These are phyloP conservation scores for Arthrobotrys sphaeroides DNA, from an alignment of 2,329 filamentous ascomycete genomes.

Conservation along the genomic window DNA sequence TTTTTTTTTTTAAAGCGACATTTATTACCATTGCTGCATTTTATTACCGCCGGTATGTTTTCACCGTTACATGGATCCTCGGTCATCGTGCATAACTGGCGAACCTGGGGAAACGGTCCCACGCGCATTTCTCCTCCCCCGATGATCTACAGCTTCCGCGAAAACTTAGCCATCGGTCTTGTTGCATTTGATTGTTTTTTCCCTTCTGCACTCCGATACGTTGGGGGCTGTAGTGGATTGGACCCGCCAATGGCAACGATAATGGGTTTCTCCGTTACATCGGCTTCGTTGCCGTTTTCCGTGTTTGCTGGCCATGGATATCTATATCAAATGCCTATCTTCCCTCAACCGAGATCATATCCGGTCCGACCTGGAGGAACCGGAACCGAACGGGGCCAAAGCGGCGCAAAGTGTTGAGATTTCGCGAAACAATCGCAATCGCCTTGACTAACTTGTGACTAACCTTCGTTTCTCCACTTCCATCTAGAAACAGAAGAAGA, in stretches of 20 bases:
- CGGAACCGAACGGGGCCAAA: constrained; percentile 30
- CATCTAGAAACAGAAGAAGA: too few species aligned
- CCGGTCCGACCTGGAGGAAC: constrained; percentile 3
- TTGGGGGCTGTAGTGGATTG: not conserved
- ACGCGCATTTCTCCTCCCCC: not conserved
- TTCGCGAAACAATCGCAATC: not conserved
- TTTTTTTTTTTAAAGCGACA: not conserved
- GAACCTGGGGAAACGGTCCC: constrained; percentile 15
- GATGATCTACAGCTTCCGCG: not conserved
- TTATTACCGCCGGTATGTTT: constrained; percentile 12
- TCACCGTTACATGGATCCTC: not conserved
- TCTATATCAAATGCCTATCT: not conserved
- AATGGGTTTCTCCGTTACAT: not conserved
- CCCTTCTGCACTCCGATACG: not conserved
- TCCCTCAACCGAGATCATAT: constrained; percentile 6
- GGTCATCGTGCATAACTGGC: constrained; percentile 27
- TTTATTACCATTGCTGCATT: not conserved
- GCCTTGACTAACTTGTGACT: not conserved
- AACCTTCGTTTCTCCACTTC: too few species aligned
- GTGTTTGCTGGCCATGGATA: not conserved
- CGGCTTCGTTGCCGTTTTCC: not conserved
- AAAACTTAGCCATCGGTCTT: too few species aligned
- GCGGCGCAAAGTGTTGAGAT: constrained; percentile 21
- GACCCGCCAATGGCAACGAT: not conserved
- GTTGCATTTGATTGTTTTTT: too few species aligned